These are phyloP conservation scores for Quercus variabilis DNA, from an alignment of 306 rosid species.

Conservation along the genomic window DNA sequence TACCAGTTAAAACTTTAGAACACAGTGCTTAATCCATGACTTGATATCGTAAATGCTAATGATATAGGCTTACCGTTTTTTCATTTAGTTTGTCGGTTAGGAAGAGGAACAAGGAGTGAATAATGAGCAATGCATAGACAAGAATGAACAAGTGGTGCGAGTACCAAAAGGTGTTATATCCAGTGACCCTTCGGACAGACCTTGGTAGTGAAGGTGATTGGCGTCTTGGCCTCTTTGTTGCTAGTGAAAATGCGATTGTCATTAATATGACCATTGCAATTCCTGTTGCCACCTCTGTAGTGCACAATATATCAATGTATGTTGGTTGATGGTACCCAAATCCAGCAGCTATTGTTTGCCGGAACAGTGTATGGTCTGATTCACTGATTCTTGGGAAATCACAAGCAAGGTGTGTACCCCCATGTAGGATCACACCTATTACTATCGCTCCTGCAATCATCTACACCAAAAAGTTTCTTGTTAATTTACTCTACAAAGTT, in stretches of 20 bases:
- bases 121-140: slow-evolving; percentile 74
- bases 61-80: slow-evolving; percentile 55
- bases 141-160: slow-evolving; percentile 85
- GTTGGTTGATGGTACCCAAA: slow-evolving; percentile 77
- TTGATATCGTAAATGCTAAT: no score
- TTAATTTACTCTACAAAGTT: not conserved
- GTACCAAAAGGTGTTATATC: slow-evolving; percentile 86
- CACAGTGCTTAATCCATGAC: no score
- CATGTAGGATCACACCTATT: slow-evolving; percentile 80
- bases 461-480: slow-evolving; percentile 31
- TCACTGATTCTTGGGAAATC: slow-evolving; percentile 82
- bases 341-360: slow-evolving; percentile 52
- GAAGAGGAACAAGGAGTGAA: slow-evolving; percentile 89
- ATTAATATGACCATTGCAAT: slow-evolving; percentile 65
- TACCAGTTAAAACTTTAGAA: no score
- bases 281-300: slow-evolving; percentile 68
- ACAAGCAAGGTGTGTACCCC: slow-evolving; percentile 85
- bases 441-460: slow-evolving; percentile 78
- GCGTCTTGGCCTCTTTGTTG: slow-evolving; percentile 87
- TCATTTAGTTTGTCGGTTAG: slow-evolving; percentile 56
- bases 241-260: slow-evolving; percentile 70
- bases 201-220: slow-evolving; percentile 49
- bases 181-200: slow-evolving; percentile 61
- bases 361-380: slow-evolving; percentile 47
- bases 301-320: slow-evolving; percentile 55